A percentile compares a stretch with the other conserved stretches of the same genome.
Conservation (phyloP, 75 land plant genomes). For the Pinus taeda region DNA sequence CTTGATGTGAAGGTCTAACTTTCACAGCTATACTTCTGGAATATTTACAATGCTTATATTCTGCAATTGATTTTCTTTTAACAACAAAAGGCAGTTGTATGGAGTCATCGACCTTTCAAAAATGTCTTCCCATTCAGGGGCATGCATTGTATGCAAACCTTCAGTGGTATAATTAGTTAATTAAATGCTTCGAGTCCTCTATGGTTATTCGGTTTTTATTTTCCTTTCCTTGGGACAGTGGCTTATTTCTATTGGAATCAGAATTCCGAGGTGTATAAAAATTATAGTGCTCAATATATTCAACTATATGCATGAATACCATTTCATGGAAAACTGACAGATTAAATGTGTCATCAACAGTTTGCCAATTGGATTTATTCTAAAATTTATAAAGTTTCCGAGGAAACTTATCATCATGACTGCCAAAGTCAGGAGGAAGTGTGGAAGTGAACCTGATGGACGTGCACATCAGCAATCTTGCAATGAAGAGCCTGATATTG, state of each 20-base stretch:
- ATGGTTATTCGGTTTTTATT: no score
- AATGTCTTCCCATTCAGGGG: no score
- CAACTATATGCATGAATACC: neutral
- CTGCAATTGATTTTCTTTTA: no score
- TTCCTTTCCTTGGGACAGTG: constrained; percentile 56
- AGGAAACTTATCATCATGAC: constrained; percentile 35
- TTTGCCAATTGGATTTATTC: constrained; percentile 74
- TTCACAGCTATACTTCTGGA: no score
- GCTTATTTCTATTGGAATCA: constrained; percentile 60
- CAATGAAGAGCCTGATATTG: neutral
- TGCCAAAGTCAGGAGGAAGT: neutral
- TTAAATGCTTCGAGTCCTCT: neutral
- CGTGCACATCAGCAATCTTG: neutral
- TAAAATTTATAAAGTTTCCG: constrained; percentile 81
- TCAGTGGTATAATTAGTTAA: neutral
- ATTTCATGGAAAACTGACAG: neutral
- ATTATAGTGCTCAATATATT: neutral
- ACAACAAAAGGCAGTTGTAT: no score
- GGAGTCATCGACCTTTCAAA: no score
- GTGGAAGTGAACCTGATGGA: neutral
- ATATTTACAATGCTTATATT: no score
- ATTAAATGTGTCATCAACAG: constrained; percentile 26
- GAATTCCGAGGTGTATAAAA: constrained; percentile 48
- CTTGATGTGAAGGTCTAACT: no score
- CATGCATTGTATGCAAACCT: neutral